These are phyloP conservation scores for Xylaria nigripes DNA, from an alignment of 495 filamentous ascomycete genomes.

Conservation along the genomic window DNA sequence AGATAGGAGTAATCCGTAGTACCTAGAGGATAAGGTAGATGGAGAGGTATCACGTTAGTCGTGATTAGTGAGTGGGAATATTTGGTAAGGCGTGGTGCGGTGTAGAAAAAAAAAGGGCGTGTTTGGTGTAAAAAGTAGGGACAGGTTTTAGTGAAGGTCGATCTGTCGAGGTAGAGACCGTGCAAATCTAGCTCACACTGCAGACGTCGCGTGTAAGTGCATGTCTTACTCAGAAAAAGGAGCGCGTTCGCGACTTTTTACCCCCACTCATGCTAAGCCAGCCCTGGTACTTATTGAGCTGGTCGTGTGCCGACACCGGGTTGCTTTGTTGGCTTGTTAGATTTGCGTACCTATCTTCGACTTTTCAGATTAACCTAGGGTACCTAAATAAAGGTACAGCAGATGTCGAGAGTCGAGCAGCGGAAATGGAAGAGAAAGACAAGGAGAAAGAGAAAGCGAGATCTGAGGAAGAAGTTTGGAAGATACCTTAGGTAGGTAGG, in stretches of 20 bases:
- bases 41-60: background rate
- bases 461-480: too few species aligned
- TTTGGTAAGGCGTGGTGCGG: background rate
- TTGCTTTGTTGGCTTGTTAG: background rate
- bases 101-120: background rate
- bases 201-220: slow-evolving; percentile 13
- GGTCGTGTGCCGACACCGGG: background rate
- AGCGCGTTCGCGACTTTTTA: slow-evolving; percentile 12
- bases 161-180: background rate
- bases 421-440: too few species aligned
- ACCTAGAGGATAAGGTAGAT: background rate
- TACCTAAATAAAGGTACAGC: too few species aligned
- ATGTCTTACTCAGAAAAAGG: slow-evolving; percentile 8
- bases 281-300: background rate
- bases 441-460: too few species aligned
- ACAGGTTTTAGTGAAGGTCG: background rate
- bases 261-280: slow-evolving; percentile 2
- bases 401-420: too few species aligned
- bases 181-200: slow-evolving; percentile 13
- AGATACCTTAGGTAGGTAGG: too few species aligned
- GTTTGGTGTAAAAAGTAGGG: background rate
- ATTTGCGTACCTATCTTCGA: too few species aligned
- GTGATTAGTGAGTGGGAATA: background rate
- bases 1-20: background rate
- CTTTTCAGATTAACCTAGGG: too few species aligned